phyloP scores from a whole-genome alignment of 148 eudicot species.

The Hydrangea macrophylla region DNA sequence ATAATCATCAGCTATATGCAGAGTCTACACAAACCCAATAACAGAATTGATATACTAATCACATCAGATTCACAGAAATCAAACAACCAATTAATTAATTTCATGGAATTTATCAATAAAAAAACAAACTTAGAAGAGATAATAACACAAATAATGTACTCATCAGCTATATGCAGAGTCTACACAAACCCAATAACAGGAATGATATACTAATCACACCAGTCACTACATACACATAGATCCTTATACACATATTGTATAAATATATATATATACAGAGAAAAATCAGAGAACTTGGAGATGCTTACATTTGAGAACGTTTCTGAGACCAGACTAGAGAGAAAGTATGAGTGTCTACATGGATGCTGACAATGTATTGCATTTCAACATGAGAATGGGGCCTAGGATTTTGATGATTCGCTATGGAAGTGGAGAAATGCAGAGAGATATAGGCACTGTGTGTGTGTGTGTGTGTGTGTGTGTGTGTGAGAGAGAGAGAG shows the following conservation, averaged over 20 bases:
- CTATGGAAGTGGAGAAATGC: background rate
- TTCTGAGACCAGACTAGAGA: background rate
- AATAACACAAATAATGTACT: too few relatives aligned
- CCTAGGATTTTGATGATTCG: slow-evolving; percentile 7
- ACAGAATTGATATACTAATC: too few relatives aligned
- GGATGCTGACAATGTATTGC: background rate
- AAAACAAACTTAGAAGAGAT: too few relatives aligned
- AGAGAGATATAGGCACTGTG: background rate
- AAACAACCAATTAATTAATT: too few relatives aligned
- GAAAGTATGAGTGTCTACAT: background rate
- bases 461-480: too few relatives aligned
- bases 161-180: background rate
- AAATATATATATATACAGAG: background rate
- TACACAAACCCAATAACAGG: background rate
- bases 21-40: too few relatives aligned
- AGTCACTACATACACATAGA: background rate
- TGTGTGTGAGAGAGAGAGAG: too few relatives aligned
- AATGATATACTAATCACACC: background rate
- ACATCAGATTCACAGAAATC: background rate
- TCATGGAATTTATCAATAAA: too few relatives aligned
- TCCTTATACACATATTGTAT: background rate
- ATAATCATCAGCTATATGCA: background rate
- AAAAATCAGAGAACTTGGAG: background rate
- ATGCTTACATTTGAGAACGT: background rate
- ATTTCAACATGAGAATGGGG: too few relatives aligned